Base-by-base conservation (phyloP, 257 asterid species). In the Solanum piurae region DNA sequence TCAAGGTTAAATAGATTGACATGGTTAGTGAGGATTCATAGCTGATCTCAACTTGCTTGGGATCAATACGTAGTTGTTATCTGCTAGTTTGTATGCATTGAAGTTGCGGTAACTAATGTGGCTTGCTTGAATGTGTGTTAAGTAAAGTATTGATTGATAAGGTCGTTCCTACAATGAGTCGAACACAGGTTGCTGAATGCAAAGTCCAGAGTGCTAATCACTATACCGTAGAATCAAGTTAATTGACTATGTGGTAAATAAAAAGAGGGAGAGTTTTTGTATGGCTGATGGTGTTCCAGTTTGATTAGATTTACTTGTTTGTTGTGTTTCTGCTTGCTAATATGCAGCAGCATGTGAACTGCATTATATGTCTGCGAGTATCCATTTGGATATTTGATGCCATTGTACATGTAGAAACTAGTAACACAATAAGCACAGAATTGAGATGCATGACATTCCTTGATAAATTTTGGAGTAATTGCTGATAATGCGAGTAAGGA, bases 181-280 rank as follows among this genome's bases (percentile, higher is more conserved):
- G 94, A 96, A 94, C 98, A 98, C 98, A 94, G 95, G 98, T 95
- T 94, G 95, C 97, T 94, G 98, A 98, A 95, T 96, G 94, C 98
- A 94, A 94, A 96, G 96, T 96, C 97, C 95, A 93, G 98, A 96
- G 97, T 95, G 98, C 98, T 94, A 95, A 94, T 97, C 96, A 94
- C 98, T 95, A 97, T 96, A 95, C 96, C 96, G 93, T 40, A 85
- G 44, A 66, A 68, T 23, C 44, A 7, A 18, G 31, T 27, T 85
- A 38, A 12, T 10, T 3, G 12, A 38, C 55, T 1, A 12, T n/a
- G 34, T 38, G 83, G 34, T 74, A 74, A 21, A 52, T 74, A 40
- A 10, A 10, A 36, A 38, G 12, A 7, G 21, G 34, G 34, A 23
- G 58, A 76, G 18, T 5, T 37, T 72, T 36, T 34, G 38, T 64